A percentile compares a stretch with the other conserved stretches of the same genome.
These are phyloP conservation scores for Stipa capillata DNA, from an alignment of 176 grass and related monocot genomes.

Conservation along the genomic window DNA sequence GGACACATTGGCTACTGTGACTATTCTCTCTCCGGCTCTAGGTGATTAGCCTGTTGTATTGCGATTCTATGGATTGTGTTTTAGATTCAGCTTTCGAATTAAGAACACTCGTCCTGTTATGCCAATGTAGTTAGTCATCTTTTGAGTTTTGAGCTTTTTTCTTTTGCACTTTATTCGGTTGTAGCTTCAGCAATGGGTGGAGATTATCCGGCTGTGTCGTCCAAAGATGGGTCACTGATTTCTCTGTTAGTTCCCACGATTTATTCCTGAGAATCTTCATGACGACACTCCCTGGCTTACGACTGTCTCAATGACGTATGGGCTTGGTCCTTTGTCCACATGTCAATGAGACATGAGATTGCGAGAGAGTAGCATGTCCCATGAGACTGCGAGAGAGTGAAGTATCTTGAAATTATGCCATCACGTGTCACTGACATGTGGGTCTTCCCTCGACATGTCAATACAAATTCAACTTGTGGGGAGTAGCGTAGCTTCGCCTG, in stretches of 20 bases:
- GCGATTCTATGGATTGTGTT: background rate
- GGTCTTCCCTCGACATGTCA: no score
- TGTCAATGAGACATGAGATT: no score
- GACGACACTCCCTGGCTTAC: no score
- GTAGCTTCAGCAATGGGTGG: background rate
- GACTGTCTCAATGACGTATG: no score
- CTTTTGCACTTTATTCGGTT: background rate
- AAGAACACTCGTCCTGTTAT: background rate
- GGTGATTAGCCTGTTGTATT: conserved; percentile 29
- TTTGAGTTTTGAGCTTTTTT: background rate
- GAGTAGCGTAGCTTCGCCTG: no score
- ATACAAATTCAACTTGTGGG: no score
- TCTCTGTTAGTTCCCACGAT: background rate
- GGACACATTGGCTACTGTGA: conserved; percentile 17
- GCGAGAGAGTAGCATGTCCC: no score
- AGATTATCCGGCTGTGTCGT: background rate
- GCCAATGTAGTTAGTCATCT: conserved; percentile 1
- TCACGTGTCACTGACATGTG: background rate
- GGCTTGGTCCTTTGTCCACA: no score
- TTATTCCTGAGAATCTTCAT: no score
- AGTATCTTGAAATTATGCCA: no score
- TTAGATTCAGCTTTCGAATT: conserved; percentile 5
- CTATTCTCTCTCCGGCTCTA: conserved; percentile 13
- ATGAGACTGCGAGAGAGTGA: no score
- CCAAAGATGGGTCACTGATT: background rate